Conservation (phyloP, 192 early-diverging fungal genomes). For the Podila verticillata region DNA sequence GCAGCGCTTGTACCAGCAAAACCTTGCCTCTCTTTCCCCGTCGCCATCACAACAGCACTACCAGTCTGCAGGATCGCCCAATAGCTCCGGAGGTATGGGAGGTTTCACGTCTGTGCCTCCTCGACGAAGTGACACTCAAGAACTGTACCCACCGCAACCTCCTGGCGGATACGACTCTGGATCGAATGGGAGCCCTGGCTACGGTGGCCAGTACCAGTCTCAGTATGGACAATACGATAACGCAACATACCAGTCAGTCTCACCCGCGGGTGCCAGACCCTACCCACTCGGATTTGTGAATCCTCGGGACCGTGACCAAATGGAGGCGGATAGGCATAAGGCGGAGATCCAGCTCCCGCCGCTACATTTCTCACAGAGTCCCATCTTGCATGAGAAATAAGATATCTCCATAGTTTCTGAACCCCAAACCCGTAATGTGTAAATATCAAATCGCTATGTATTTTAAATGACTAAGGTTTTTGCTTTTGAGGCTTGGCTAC, state of each 20-base stretch:
- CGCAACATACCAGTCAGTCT: conserved; percentile 14
- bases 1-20: conserved; percentile 44
- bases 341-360: conserved; percentile 32
- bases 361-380: conserved; percentile 33
- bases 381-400: conserved; percentile 43
- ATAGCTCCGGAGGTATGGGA: background rate
- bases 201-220: conserved; percentile 6
- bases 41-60: conserved; percentile 24
- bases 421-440: background rate
- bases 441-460: background rate
- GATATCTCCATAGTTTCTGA: background rate
- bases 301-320: conserved; percentile 25
- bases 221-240: conserved; percentile 16
- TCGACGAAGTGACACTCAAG: conserved; percentile 26
- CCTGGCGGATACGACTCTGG: conserved; percentile 6
- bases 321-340: conserved; percentile 33
- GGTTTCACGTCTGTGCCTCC: conserved; percentile 4
- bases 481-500: conserved; percentile 21
- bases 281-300: conserved; percentile 41
- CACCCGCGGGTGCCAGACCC: conserved; percentile 12
- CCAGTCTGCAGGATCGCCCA: conserved; percentile 8
- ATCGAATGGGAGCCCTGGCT: background rate
- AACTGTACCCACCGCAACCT: conserved; percentile 16
- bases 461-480: background rate
- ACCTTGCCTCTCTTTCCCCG: conserved; percentile 31